Evolutionary conservation across 2,329 filamentous ascomycete species (phyloP), one percentile per base, ranked within the genome.

Genomic region (Rhytidhysteron rufulum): DNA sequence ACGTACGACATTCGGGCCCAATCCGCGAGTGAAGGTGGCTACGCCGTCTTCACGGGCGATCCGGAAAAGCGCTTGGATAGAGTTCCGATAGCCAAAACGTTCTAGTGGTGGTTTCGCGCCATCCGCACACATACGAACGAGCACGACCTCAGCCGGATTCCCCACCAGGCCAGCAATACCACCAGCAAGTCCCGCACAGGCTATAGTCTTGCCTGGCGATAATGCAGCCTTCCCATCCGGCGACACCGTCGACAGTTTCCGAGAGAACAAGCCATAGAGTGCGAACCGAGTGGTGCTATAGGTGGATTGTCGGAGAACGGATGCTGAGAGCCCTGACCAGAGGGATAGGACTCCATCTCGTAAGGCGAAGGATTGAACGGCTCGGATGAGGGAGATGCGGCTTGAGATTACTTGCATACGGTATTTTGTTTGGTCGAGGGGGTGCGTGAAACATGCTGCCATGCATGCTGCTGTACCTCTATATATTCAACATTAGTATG

Each of bases 71-170:
- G 63, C 69, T 16, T 58, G 42, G 1, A 70, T 8, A 0, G 68
- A 65, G 29, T 72, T 69, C 0, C 60, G 49, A 39, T 72, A 71
- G 4, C 42, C 44, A 34, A 68, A 69, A n/a, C 64, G 57, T 36
- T 72, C 55, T 0, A 47, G 45, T 0, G 51, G 47, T 1, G 57
- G 41, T 44, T 66, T 70, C 0, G 70, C 70, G 1, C 68, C 70
- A 48, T 72, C 70, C 11, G 69, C 66, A 42, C 69, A 72, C 70
- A 72, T 72, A 5, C 70, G 56, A 0, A 72, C 69, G 4, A 72
- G 60, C 1, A 71, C 58, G 0, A 63, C 60, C 45, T 72, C 70
- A 9, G 70, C 66, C 4, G 69, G 70, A 18, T 72, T 72, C n/a
- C 69, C 69, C 3, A 72, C 52, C n/a, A 71, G 29, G 13, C 69